Evolutionary conservation across 2,329 filamentous ascomycete species (phyloP).

Genomic region (Trichoderma lentiforme): DNA sequence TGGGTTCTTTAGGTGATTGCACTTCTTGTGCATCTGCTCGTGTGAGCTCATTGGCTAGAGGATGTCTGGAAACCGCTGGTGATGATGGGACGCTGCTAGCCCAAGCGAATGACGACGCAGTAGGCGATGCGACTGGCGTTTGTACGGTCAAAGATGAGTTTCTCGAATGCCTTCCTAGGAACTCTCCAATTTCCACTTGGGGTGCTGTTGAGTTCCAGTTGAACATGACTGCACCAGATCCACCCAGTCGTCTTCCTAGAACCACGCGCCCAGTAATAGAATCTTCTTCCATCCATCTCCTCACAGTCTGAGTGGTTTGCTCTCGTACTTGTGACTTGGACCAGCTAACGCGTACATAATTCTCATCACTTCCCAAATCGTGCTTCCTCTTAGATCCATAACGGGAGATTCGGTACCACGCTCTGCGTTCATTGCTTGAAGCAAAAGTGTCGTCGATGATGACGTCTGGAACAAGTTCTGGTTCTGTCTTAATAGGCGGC

Average conservation of each 20-base stretch:
- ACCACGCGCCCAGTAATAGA: constrained; percentile 51
- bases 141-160: constrained; percentile 26
- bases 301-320: constrained; percentile 56
- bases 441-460: constrained; percentile 52
- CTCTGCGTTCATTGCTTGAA: constrained; percentile 56
- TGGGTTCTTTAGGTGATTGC: background rate
- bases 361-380: constrained; percentile 55
- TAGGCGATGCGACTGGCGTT: constrained; percentile 27
- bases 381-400: constrained; percentile 57
- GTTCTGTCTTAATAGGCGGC: constrained; percentile 26
- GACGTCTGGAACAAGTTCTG: constrained; percentile 42
- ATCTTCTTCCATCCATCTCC: constrained; percentile 65
- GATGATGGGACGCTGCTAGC: constrained; percentile 18
- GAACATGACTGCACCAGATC: constrained; percentile 51
- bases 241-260: constrained; percentile 36
- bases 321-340: constrained; percentile 49
- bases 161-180: constrained; percentile 28
- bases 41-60: constrained; percentile 1
- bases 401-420: constrained; percentile 63
- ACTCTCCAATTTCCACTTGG: constrained; percentile 45
- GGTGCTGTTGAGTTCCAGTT: constrained; percentile 58
- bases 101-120: constrained; percentile 30
- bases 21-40: background rate
- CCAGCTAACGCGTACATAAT: constrained; percentile 60
- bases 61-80: constrained; percentile 11